Evolutionary conservation across 139 green algal genomes (phyloP).

Genomic region (Trebouxia sp.): DNA sequence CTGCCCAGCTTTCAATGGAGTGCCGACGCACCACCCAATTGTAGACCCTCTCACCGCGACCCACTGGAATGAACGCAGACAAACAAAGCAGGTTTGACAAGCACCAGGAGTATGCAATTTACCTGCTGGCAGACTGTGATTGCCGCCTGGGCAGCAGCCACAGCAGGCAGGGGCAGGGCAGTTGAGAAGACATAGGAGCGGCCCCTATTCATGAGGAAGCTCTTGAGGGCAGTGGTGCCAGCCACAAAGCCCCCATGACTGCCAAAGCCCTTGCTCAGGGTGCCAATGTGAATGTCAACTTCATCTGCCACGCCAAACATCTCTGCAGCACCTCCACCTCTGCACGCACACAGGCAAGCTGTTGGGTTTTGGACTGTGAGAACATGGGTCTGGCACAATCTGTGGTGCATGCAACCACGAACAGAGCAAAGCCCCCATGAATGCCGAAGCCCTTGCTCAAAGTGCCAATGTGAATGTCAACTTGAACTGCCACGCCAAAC

Average conservation of each 20-base stretch:
- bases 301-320: constrained; percentile 48
- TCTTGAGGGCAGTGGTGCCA: constrained; percentile 57
- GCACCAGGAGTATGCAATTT: neutral
- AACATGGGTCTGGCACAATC: neutral
- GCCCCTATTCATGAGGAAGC: constrained; percentile 71
- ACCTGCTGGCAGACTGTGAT: constrained; percentile 43
- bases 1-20: too few relatives aligned
- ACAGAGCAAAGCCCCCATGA: constrained; percentile 91
- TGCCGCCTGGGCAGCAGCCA: constrained; percentile 73
- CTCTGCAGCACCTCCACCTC: constrained; percentile 73
- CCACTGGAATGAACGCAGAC: neutral
- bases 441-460: constrained; percentile 90
- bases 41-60: too few relatives aligned
- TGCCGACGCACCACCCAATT: too few relatives aligned
- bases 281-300: constrained; percentile 92
- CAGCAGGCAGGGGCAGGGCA: constrained; percentile 74
- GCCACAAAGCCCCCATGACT: constrained; percentile 87
- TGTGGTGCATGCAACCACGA: too few relatives aligned
- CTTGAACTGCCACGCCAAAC: constrained; percentile 49
- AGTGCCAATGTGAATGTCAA: constrained; percentile 92
- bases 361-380: neutral
- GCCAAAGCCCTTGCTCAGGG: constrained; percentile 92
- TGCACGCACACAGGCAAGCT: neutral
- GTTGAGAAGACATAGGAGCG: constrained; percentile 85
- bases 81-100: neutral